Base-by-base conservation (phyloP, 495 filamentous ascomycete genomes). In the Penicillium arizonense region DNA sequence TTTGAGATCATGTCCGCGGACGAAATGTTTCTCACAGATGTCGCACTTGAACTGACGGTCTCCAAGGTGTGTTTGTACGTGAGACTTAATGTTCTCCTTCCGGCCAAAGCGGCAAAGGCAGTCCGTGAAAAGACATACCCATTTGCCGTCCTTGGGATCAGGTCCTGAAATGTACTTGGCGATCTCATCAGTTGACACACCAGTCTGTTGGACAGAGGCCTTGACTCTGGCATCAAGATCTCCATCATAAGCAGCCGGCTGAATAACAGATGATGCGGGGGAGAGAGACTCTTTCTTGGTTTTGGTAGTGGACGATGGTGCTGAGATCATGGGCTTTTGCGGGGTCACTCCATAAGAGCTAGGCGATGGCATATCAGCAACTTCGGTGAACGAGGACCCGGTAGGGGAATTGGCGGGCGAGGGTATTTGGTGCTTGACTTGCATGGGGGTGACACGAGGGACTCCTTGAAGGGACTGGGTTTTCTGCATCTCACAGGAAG, bases 21-120 rank as follows among this genome's bases (percentile, higher is more conserved):
- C 95, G 61, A 98, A 98, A 68, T 89, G 90, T 68, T 97, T 97
- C 21, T 85, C 77, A 71, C 94, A 98, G 20, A 86, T 81, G 44
- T 89, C 87, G 66, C 94, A 98, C 61, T 85, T 83, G 72, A 86
- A 98, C 64, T 96, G 95, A 26, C 95, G 82, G 57, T 97, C 95
- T 56, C 92, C 92, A 48, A 98, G 85, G 64, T 98, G 94, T 1
- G 94, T 97, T 69, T 98, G 94, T 38, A 98, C 89, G 67, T 98
- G 94, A 8, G 91, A 93, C 63, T 93, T 95, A 75, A 96, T 95
- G 69, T 98, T 98, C 71, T 98, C 94, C 66, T 96, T 94, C 43
- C 94, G 82, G 11, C 89, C 90, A 63, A 97, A 98, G 12, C 82
- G 80, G 58, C 94, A 92, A 35, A 80, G 76, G 74, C 94, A 98